Conservation (phyloP, 2,329 filamentous ascomycete genomes). For the Rhexocercosporidium sp. region DNA sequence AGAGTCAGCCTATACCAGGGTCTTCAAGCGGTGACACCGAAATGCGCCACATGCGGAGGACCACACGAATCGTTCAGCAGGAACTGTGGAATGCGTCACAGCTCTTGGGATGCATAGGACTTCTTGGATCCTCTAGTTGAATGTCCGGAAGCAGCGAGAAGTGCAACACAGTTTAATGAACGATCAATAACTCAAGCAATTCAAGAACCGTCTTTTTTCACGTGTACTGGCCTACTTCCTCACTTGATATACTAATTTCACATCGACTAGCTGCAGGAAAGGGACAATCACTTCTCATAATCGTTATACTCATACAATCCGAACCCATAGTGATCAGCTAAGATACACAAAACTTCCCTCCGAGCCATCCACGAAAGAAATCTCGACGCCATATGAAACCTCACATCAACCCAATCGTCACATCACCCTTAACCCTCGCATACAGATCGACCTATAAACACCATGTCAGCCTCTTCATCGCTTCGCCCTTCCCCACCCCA, state of each 20-base stretch:
- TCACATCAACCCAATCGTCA: slow-evolving; percentile 46
- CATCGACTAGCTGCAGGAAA: too few species aligned
- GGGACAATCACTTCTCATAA: too few species aligned
- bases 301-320: slow-evolving; percentile 33
- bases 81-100: background rate
- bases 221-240: too few species aligned
- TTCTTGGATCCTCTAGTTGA: background rate
- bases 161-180: background rate
- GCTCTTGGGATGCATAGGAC: background rate
- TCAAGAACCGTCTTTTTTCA: too few species aligned
- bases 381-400: background rate
- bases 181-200: background rate
- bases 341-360: background rate
- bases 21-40: background rate
- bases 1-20: too few species aligned
- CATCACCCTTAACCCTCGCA: slow-evolving; percentile 35
- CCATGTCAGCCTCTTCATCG: too few species aligned
- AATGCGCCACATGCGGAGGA: too few species aligned
- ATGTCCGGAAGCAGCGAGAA: background rate
- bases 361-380: slow-evolving; percentile 18
- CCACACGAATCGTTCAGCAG: background rate
- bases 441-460: slow-evolving; percentile 32
- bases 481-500: background rate
- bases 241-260: too few species aligned
- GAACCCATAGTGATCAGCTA: background rate